These are phyloP conservation scores for Triticum dicoccoides DNA, from an alignment of 176 grass and related monocot genomes.

Conservation along the genomic window DNA sequence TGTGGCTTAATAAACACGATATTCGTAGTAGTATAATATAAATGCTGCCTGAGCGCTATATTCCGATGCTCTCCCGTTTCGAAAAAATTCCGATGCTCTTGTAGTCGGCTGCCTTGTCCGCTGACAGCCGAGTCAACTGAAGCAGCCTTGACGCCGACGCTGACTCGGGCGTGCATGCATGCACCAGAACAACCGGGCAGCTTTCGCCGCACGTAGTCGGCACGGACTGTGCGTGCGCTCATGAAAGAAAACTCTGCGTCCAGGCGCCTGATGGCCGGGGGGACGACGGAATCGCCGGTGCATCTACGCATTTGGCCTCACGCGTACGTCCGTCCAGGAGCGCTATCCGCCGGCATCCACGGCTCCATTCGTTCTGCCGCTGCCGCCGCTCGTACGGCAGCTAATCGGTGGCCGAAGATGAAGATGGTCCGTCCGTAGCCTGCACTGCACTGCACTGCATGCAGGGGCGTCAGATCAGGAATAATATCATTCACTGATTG, in stretches of 20 bases:
- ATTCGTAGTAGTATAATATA: background rate
- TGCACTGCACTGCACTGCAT: background rate
- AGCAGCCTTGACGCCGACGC: background rate
- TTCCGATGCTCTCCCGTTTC: too few relatives aligned
- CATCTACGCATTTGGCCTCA: background rate
- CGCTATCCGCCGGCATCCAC: too few relatives aligned
- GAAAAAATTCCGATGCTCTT: background rate
- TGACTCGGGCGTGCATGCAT: background rate
- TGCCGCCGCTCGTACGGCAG: background rate
- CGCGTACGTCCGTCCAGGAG: background rate
- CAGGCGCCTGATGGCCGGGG: background rate
- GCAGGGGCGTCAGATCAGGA: background rate
- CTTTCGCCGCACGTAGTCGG: slow-evolving; percentile 15
- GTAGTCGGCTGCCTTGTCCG: background rate
- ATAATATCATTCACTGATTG: slow-evolving; percentile 19
- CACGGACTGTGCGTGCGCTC: background rate
- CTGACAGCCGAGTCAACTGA: background rate
- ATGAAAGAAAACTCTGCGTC: too few relatives aligned
- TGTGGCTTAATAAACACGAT: background rate
- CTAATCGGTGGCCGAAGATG: background rate
- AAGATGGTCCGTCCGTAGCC: too few relatives aligned
- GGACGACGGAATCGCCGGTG: background rate
- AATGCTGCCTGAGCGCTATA: too few relatives aligned
- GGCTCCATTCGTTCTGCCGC: background rate
- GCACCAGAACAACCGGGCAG: background rate